Evolutionary conservation across 164 flowering plant species (phyloP).

Genomic region (Vitis riparia): DNA sequence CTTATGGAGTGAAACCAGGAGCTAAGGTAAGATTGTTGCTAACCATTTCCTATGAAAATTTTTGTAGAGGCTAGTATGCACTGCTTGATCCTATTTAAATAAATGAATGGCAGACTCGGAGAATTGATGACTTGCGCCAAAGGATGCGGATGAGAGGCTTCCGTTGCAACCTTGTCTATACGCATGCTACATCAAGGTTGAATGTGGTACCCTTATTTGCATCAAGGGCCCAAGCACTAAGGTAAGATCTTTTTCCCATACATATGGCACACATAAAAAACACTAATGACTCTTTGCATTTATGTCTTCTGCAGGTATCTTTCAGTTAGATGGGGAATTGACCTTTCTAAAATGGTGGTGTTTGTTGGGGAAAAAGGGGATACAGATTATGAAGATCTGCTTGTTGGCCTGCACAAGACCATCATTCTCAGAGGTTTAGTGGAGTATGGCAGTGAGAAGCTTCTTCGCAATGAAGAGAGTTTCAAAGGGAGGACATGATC

Average conservation of each 20-base stretch:
- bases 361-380: slow-evolving; percentile 80
- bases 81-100: background rate
- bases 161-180: slow-evolving; percentile 70
- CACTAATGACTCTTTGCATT: background rate
- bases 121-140: slow-evolving; percentile 55
- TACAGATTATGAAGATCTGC: slow-evolving; percentile 64
- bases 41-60: background rate
- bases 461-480: slow-evolving; percentile 43
- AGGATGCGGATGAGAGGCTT: slow-evolving; percentile 81
- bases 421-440: slow-evolving; percentile 53
- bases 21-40: slow-evolving; percentile 47
- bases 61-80: background rate
- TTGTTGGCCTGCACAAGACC: slow-evolving; percentile 71
- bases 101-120: slow-evolving; percentile 42
- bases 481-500: slow-evolving; percentile 53
- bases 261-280: background rate
- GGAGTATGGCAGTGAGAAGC: slow-evolving; percentile 54
- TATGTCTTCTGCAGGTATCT: slow-evolving; percentile 53
- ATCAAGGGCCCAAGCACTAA: slow-evolving; percentile 71
- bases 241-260: slow-evolving; percentile 33
- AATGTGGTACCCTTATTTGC: slow-evolving; percentile 75
- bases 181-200: slow-evolving; percentile 59
- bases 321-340: slow-evolving; percentile 70
- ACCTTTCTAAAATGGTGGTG: slow-evolving; percentile 55
- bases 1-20: slow-evolving; percentile 58